phyloP scores from a whole-genome alignment of 495 filamentous ascomycete genomes.

The Cryomyces minteri region DNA sequence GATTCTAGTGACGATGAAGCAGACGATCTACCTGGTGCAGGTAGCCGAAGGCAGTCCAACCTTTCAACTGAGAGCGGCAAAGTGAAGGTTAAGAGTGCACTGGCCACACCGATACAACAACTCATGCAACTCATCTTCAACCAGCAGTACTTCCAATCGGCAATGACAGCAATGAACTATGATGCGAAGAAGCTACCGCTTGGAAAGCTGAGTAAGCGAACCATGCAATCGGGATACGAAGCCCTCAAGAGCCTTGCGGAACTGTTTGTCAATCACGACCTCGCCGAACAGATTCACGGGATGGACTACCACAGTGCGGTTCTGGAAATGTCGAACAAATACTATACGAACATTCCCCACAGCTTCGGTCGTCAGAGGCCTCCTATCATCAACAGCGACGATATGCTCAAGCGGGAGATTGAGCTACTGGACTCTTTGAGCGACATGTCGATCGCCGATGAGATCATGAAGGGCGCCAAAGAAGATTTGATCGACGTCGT shows the following conservation, averaged over 20 bases:
- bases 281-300: slow-evolving; percentile 20
- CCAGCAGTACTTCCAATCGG: slow-evolving; percentile 39
- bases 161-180: slow-evolving; percentile 53
- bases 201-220: slow-evolving; percentile 64
- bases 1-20: slow-evolving; percentile 15
- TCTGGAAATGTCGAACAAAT: slow-evolving; percentile 42
- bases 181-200: slow-evolving; percentile 63
- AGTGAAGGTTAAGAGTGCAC: slow-evolving; percentile 27
- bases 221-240: slow-evolving; percentile 51
- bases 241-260: slow-evolving; percentile 53
- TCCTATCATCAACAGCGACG: slow-evolving; percentile 35
- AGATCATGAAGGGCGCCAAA: slow-evolving; percentile 51
- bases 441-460: slow-evolving; percentile 65
- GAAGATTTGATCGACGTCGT: slow-evolving; percentile 25
- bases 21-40: slow-evolving; percentile 5
- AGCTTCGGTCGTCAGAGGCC: slow-evolving; percentile 57
- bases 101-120: slow-evolving; percentile 37
- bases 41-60: slow-evolving; percentile 2
- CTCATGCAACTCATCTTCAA: slow-evolving; percentile 78
- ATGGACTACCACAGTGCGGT: slow-evolving; percentile 9
- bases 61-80: slow-evolving; percentile 5
- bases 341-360: slow-evolving; percentile 71
- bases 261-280: slow-evolving; percentile 31
- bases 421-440: slow-evolving; percentile 57
- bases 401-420: slow-evolving; percentile 50